phyloP scores from a whole-genome alignment of 345 rosid genomes.

The Firmiana major region DNA sequence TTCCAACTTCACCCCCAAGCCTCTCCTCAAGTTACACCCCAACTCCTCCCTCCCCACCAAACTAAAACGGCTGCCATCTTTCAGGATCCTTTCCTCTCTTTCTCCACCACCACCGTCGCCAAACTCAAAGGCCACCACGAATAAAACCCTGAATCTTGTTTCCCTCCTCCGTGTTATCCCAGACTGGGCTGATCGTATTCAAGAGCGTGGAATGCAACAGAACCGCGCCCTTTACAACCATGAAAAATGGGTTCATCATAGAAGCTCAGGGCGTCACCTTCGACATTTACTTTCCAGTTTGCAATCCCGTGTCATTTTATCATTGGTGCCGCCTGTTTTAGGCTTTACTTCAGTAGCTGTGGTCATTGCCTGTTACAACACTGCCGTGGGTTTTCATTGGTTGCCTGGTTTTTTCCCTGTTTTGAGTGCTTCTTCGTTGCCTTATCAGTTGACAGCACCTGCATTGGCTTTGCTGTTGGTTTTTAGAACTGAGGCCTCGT shows the following conservation, averaged over 20 bases:
- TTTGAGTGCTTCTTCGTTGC: conserved; percentile 74
- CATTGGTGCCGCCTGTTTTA: conserved; percentile 81
- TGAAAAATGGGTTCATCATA: conserved; percentile 74
- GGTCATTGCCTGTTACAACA: conserved; percentile 60
- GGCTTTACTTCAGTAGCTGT: conserved; percentile 67
- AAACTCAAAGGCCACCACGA: neutral
- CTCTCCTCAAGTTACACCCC: conserved; percentile 21
- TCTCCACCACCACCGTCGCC: conserved; percentile 17
- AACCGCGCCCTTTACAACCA: conserved; percentile 76
- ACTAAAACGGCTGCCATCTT: conserved; percentile 18
- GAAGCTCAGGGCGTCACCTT: conserved; percentile 83
- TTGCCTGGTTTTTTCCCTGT: conserved; percentile 66
- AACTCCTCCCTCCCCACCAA: conserved; percentile 29
- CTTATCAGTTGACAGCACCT: conserved; percentile 84
- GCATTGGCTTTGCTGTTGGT: conserved; percentile 89
- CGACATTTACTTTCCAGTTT: conserved; percentile 71
- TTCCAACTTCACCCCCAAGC: conserved; percentile 35
- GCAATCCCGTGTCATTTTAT: conserved; percentile 77
- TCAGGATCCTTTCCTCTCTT: conserved; percentile 31
- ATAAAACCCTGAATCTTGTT: conserved; percentile 27
- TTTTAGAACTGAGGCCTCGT: conserved; percentile 92
- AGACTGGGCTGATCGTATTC: conserved; percentile 76
- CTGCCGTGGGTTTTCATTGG: conserved; percentile 53
- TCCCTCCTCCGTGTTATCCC: conserved; percentile 70
- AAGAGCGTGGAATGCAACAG: conserved; percentile 79